phyloP scores from a whole-genome alignment of 129 eudicot species.

The Gnaphalium uliginosum region DNA sequence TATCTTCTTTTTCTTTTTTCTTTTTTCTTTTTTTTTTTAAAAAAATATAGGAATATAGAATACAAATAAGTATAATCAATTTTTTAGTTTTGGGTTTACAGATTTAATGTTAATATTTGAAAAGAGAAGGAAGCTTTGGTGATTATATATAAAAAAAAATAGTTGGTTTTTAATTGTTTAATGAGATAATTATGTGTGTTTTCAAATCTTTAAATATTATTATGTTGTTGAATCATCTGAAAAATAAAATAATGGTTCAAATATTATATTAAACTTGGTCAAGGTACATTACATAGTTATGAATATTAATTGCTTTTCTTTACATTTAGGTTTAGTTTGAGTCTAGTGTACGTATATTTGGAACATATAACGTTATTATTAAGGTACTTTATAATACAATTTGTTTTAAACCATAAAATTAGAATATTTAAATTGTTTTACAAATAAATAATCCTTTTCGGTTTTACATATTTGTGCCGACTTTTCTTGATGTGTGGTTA shows the following conservation, averaged over 20 bases:
- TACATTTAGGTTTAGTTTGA: not conserved
- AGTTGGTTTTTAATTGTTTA: not conserved
- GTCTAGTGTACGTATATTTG: not conserved
- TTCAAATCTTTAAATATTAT: not conserved
- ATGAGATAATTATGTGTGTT: not conserved
- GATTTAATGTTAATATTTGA: slow-evolving; percentile 31
- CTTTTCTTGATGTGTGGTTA: not conserved
- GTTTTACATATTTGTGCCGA: not conserved
- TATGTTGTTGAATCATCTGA: not conserved
- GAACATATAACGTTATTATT: too few species aligned
- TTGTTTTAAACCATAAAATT: too few species aligned
- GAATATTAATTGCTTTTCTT: too few species aligned
- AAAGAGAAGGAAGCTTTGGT: slow-evolving; percentile 31
- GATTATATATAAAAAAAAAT: slow-evolving; percentile 17
- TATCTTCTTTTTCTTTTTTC: not conserved
- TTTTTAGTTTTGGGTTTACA: not conserved
- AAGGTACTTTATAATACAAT: too few species aligned
- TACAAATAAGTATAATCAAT: slow-evolving; percentile 15
- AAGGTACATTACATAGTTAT: not conserved
- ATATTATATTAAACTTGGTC: not conserved
- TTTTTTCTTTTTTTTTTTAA: too few species aligned
- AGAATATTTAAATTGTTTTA: too few species aligned
- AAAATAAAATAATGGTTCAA: not conserved
- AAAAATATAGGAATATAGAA: slow-evolving; percentile 6
- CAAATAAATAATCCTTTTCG: too few species aligned